Conservation (phyloP, 2,329 filamentous ascomycete genomes). For the Colletotrichum ledebouriae region DNA sequence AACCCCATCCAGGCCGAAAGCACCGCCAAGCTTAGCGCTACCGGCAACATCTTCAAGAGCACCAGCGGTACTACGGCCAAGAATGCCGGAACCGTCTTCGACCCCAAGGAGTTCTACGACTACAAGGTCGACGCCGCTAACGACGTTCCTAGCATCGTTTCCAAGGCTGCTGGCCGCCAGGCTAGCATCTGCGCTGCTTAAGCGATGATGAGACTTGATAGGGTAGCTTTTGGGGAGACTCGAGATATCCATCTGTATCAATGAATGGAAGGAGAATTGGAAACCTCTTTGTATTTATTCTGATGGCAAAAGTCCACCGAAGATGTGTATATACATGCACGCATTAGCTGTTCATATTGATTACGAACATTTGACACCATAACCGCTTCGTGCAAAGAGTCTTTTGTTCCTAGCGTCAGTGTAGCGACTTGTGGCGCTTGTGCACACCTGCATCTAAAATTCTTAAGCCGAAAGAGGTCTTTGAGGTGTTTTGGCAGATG, state of each 20-base stretch:
- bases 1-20: slow-evolving; percentile 44
- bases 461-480: too few species aligned
- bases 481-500: too few species aligned
- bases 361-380: slow-evolving; percentile 1
- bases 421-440: too few species aligned
- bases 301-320: slow-evolving; percentile 20
- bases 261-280: background rate
- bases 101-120: slow-evolving; percentile 39
- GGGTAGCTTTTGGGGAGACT: too few species aligned
- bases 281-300: slow-evolving; percentile 22
- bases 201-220: background rate
- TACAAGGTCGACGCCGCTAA: slow-evolving; percentile 42
- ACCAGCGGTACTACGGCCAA: slow-evolving; percentile 33
- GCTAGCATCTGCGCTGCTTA: slow-evolving; percentile 44
- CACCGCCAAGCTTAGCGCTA: slow-evolving; percentile 37
- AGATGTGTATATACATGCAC: slow-evolving; percentile 21
- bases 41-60: slow-evolving; percentile 42
- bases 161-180: slow-evolving; percentile 44
- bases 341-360: slow-evolving; percentile 25
- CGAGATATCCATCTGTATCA: background rate
- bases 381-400: too few species aligned
- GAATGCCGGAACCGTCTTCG: slow-evolving; percentile 39
- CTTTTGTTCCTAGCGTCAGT: too few species aligned
- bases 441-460: too few species aligned
- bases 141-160: slow-evolving; percentile 45